Evolutionary conservation across 2,329 filamentous ascomycete genomes (phyloP), one percentile per base, ranked within the genome.

Genomic region (Elsinoe perseae): DNA sequence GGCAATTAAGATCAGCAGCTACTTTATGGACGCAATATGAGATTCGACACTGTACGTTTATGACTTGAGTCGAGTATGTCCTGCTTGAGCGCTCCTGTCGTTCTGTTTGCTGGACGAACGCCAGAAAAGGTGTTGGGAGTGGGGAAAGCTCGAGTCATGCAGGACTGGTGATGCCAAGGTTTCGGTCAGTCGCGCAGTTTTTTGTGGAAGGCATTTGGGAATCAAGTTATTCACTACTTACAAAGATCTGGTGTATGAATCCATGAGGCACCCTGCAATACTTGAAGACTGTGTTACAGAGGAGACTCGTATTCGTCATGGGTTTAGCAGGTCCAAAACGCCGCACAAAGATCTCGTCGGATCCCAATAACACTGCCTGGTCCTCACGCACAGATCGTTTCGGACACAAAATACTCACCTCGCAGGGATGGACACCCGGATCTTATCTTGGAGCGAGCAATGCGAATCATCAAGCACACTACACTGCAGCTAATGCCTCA

Each of bases 281-380:
- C 32, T 36, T 4, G 10, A 14, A 36, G 32, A 36, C 32, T 36
- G 32, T n/a, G 3, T 14, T 3, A 36, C 16, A 9, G 18, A 14
- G 10, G 43, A 9, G 25, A 20, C 34, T 14, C 8, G 16, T 34
- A 34, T 18, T 25, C 62, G 69, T 54, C 28, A 89, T 89, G 85
- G 85, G 85, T 72, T 80, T 88, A 68, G 79, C 84, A 61, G 85
- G 74, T 46, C 80, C 81, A 25, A 59, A 62, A 63, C 82, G 80
- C 64, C 77, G 74, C 64, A 78, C 78, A 48, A 95, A 92, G 74
- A 84, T 97, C 67, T 86, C 86, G 62, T 80, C 86, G 69, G 93
- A 98, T 72, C 93, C 93, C 6, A 96, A 97, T 74, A 98, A 97
- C 72, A 95, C 89, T 48, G 83, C 82, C 78, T 98, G 93, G 93